Evolutionary conservation across 805 yeast species (phyloP).

Genomic region (Ogataea polymorpha): DNA sequence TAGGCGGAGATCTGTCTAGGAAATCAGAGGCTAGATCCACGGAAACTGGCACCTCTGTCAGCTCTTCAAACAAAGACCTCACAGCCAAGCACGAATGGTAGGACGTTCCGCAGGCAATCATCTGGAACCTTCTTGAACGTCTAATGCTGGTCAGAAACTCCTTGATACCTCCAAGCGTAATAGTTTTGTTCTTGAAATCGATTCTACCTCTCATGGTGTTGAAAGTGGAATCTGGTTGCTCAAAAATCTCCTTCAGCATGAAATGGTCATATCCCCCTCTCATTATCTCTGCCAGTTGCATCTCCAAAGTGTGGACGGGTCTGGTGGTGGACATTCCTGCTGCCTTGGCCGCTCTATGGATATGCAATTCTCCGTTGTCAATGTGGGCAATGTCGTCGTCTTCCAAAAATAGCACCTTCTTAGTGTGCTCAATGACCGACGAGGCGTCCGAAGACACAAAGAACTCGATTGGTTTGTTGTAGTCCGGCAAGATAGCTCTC

Average conservation of each 20-base stretch:
- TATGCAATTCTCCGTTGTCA: slow-evolving; percentile 96
- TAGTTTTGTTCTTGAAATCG: slow-evolving; percentile 75
- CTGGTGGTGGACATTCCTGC: slow-evolving; percentile 91
- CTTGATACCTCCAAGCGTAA: slow-evolving; percentile 87
- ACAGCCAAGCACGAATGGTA: slow-evolving; percentile 98
- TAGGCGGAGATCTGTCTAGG: slow-evolving; percentile 93
- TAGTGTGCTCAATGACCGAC: slow-evolving; percentile 94
- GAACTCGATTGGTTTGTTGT: slow-evolving; percentile 90
- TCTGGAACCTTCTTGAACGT: slow-evolving; percentile 90
- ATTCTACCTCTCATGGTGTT: slow-evolving; percentile 99
- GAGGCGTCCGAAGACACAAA: slow-evolving; percentile 97
- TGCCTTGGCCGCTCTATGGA: slow-evolving; percentile 89
- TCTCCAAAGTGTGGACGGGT: slow-evolving; percentile 92
- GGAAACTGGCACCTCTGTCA: slow-evolving; percentile 90
- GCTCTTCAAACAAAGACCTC: slow-evolving; percentile 92
- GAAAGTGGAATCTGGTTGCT: slow-evolving; percentile 97
- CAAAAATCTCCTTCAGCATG: slow-evolving; percentile 98
- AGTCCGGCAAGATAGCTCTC: slow-evolving; percentile 92
- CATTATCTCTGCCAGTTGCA: slow-evolving; percentile 97
- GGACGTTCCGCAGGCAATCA: slow-evolving; percentile 99
- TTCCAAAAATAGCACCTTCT: slow-evolving; percentile 92
- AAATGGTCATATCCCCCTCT: slow-evolving; percentile 94
- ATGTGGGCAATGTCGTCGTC: slow-evolving; percentile 99
- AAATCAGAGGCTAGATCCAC: slow-evolving; percentile 95
- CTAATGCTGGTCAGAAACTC: slow-evolving; percentile 83